Base-by-base conservation (phyloP, 331 rosid genomes). In the Ulmus americana region DNA sequence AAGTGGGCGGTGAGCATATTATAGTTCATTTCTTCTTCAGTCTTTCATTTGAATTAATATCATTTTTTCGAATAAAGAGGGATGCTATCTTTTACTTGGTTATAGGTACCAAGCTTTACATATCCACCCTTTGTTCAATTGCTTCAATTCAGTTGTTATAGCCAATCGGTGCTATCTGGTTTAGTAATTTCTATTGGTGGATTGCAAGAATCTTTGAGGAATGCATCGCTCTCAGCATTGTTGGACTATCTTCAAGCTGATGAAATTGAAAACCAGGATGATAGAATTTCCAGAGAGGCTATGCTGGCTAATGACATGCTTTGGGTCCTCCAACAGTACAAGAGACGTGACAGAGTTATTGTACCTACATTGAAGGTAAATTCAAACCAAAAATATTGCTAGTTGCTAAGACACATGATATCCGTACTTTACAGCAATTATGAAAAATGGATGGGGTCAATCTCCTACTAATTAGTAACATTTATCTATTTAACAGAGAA, bases 181-280 rank as follows among this genome's bases (percentile, higher is more conserved):
- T 78, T 89, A 55, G 95, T 92, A 62, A 74, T 87, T 71, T 87
- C 98, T 66, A 49, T 82, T 60, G 98, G 98, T 70, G 98, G 96
- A 65, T 76, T 92, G 81, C 90, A 82, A 85, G 98, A 92, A 69
- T 85, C 80, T 63, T 71, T 92, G 78, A 85, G 79, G 76, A 92
- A 70, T 86, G 76, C 80, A 54, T 87, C 98, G 8, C 82, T 89
- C 47, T 74, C 76, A 12, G 91, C 98, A 66, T 78, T 89, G 74
- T 73, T 83, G 71, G 91, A 82, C 59, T 92, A 89, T 82, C 84
- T 89, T 67, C 77, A 83, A 70, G 82, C 76, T 64, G 84, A 52
- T 74, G 81, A 78, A 72, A 74, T 69, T 60, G 79, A 71, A 70
- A 78, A 72, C 59, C 78, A 70, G 63, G 67, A 79, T 68, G 61